Percentiles rank a stretch among this genome's conserved stretches.
Evolutionary conservation across 805 yeast genomes (phyloP).

Genomic region (Yamadazyma endophytica): DNA sequence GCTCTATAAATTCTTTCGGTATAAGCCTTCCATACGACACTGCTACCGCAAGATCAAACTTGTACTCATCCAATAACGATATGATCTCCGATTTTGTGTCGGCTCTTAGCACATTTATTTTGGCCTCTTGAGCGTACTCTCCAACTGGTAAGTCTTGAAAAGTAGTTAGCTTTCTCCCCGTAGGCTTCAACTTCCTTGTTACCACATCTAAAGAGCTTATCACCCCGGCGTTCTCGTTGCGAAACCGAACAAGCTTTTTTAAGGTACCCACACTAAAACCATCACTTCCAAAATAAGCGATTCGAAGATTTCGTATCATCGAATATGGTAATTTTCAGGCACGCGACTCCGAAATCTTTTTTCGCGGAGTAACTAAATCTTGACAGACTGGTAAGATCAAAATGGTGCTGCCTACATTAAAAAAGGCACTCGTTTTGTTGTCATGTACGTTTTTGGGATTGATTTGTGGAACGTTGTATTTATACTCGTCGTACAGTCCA

Average conservation of each 20-base stretch:
- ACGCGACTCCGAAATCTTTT: background rate
- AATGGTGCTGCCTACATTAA: constrained; percentile 16
- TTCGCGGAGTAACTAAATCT: constrained; percentile 1
- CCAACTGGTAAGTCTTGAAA: constrained; percentile 54
- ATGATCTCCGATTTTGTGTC: constrained; percentile 43
- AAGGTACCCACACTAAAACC: constrained; percentile 59
- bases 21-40: constrained; percentile 86
- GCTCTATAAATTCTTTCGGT: constrained; percentile 53
- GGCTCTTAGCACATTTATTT: constrained; percentile 44
- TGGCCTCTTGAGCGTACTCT: constrained; percentile 26
- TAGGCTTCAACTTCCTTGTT: constrained; percentile 57
- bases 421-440: constrained; percentile 20
- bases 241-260: background rate
- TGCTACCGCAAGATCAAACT: constrained; percentile 72
- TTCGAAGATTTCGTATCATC: background rate
- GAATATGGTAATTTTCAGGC: background rate
- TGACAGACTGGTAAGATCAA: background rate
- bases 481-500: constrained; percentile 75
- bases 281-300: constrained; percentile 81
- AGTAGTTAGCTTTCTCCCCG: constrained; percentile 50
- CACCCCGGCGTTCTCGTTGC: background rate
- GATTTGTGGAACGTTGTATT: constrained; percentile 69
- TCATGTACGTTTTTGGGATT: constrained; percentile 43
- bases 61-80: constrained; percentile 12
- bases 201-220: constrained; percentile 49